phyloP scores from a whole-genome alignment of 805 yeast species.

The Wickerhamomyces strasburgensis region DNA sequence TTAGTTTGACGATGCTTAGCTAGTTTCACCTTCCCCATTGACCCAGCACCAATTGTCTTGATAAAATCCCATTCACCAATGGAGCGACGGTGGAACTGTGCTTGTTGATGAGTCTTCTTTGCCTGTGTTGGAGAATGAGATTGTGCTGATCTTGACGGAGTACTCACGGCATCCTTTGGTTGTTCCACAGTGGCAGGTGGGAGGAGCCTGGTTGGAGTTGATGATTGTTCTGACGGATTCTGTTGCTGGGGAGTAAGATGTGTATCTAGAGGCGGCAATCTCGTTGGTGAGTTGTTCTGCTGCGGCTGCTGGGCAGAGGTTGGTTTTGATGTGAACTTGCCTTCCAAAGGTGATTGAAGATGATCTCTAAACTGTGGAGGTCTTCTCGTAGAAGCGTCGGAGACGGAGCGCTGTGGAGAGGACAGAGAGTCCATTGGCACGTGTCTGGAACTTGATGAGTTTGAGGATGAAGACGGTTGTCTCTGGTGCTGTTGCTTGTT shows the following conservation, averaged over 20 bases:
- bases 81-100: slow-evolving; percentile 68
- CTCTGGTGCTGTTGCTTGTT: slow-evolving; percentile 7
- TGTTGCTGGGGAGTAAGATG: neutral
- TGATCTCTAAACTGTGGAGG: slow-evolving; percentile 10
- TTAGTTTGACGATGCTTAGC: slow-evolving; percentile 81
- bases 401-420: slow-evolving; percentile 16
- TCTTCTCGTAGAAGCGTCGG: slow-evolving; percentile 9
- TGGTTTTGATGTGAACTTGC: neutral
- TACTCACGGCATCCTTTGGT: slow-evolving; percentile 1
- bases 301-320: neutral
- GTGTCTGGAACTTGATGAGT: slow-evolving; percentile 1
- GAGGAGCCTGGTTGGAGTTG: slow-evolving; percentile 12
- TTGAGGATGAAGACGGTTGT: slow-evolving; percentile 3
- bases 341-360: neutral
- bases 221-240: too few relatives aligned
- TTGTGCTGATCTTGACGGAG: slow-evolving; percentile 10
- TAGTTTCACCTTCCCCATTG: slow-evolving; percentile 97
- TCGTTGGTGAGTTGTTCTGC: slow-evolving; percentile 9
- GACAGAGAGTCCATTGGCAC: slow-evolving; percentile 1
- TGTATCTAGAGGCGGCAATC: slow-evolving; percentile 13
- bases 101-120: slow-evolving; percentile 22
- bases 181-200: slow-evolving; percentile 19
- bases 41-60: slow-evolving; percentile 95
- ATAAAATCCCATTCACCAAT: slow-evolving; percentile 97
- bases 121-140: slow-evolving; percentile 16